These are phyloP conservation scores for Erythrophleum ivorense DNA, from an alignment of 331 rosid species.

Conservation along the genomic window DNA sequence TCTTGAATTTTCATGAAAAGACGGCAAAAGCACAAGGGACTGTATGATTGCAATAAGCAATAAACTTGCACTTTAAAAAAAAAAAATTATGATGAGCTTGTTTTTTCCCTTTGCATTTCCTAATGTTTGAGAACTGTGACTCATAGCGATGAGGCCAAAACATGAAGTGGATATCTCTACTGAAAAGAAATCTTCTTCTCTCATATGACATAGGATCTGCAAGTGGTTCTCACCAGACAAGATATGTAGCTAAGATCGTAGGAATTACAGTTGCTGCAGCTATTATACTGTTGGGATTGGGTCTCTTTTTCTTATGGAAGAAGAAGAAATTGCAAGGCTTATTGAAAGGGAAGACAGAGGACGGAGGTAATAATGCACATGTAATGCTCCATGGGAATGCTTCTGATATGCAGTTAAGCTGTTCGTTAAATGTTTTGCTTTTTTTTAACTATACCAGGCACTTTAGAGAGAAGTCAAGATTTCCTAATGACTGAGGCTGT, in stretches of 20 bases:
- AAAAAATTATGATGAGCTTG: not conserved
- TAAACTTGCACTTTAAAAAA: not conserved
- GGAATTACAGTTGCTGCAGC: constrained; percentile 51
- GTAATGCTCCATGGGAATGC: not conserved
- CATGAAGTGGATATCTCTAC: not conserved
- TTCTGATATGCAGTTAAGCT: constrained; percentile 8
- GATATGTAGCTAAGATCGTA: constrained; percentile 22
- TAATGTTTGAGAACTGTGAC: not conserved
- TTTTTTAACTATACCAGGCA: constrained; percentile 51
- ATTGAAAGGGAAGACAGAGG: constrained; percentile 28
- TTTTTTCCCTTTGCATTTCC: not conserved
- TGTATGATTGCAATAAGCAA: not conserved
- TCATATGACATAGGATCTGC: constrained; percentile 45
- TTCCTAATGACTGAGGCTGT: constrained; percentile 51
- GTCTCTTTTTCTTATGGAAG: constrained; percentile 49
- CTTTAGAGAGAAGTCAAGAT: constrained; percentile 63
- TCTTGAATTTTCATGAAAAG: too few relatives aligned
- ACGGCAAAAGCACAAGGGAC: not conserved
- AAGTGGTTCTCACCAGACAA: constrained; percentile 48
- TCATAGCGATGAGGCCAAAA: not conserved
- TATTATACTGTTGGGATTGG: constrained; percentile 52
- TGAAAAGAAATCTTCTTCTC: constrained; percentile 29
- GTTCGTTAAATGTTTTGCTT: constrained; percentile 16
- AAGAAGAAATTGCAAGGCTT: constrained; percentile 41
- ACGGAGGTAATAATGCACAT: constrained; percentile 47